Evolutionary conservation across 2,329 filamentous ascomycete genomes (phyloP).

Genomic region (Pseudogymnoascus pannorum): DNA sequence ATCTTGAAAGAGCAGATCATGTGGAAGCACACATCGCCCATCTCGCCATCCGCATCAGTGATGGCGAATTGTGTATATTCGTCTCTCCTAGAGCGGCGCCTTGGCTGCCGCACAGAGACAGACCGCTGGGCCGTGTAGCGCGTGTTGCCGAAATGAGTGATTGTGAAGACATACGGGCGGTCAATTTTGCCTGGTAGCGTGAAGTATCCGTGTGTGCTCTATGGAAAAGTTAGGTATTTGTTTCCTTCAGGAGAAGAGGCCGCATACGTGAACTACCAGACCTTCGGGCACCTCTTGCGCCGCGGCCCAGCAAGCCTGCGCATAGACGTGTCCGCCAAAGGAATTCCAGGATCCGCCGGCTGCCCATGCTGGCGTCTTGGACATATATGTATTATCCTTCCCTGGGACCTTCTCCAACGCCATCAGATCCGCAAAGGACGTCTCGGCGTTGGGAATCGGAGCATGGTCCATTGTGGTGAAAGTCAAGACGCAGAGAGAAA

Average conservation of each 20-base stretch:
- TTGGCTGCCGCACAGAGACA: conserved; percentile 43
- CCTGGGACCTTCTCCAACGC: conserved; percentile 12
- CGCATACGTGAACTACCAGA: conserved; percentile 37
- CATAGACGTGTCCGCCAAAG: conserved; percentile 40
- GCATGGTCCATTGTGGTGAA: not conserved
- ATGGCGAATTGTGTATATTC: not conserved
- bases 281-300: conserved; percentile 29
- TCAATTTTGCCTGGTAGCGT: conserved; percentile 40
- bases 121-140: conserved; percentile 43
- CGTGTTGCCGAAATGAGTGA: conserved; percentile 38
- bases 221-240: not conserved
- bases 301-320: conserved; percentile 35
- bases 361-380: conserved; percentile 13
- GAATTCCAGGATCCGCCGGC: conserved; percentile 21
- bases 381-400: conserved; percentile 13
- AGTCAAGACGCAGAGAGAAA: not conserved
- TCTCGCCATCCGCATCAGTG: conserved; percentile 18
- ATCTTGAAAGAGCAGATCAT: conserved; percentile 46
- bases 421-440: conserved; percentile 13
- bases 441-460: conserved; percentile 2
- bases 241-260: not conserved
- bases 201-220: conserved; percentile 46
- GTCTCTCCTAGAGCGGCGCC: conserved; percentile 34
- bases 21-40: conserved; percentile 41
- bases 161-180: conserved; percentile 47